Percentiles rank a stretch among this genome's conserved stretches.
Evolutionary conservation across 768 basidiomycete species (phyloP).

Genomic region (Termitomyces bulborhizus): DNA sequence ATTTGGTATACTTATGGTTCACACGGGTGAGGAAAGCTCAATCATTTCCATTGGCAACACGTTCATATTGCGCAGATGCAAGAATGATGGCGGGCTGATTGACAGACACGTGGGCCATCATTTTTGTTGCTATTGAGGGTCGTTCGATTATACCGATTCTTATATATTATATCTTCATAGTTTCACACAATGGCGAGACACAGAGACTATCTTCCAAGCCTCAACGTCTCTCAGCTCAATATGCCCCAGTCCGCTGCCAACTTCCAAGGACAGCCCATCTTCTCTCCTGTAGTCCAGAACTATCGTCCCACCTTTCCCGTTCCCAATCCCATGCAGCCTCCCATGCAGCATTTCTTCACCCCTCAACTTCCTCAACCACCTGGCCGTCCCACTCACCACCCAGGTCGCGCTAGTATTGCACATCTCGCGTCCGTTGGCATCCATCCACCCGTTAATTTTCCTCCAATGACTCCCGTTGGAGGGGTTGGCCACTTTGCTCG

Average conservation of each 20-base stretch:
- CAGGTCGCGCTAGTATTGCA: slow-evolving; percentile 52
- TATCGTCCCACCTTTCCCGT: slow-evolving; percentile 53
- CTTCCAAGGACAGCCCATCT: slow-evolving; percentile 41
- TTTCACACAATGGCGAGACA: slow-evolving; percentile 29
- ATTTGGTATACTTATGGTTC: too few species aligned
- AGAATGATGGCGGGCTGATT: too few species aligned
- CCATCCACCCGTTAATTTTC: slow-evolving; percentile 43
- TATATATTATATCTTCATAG: slow-evolving; percentile 2
- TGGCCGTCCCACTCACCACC: slow-evolving; percentile 49
- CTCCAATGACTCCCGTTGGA: slow-evolving; percentile 53
- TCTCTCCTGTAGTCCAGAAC: slow-evolving; percentile 58
- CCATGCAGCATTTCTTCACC: slow-evolving; percentile 66
- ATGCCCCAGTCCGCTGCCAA: slow-evolving; percentile 45
- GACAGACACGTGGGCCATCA: slow-evolving; percentile 1
- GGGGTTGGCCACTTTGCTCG: slow-evolving; percentile 46
- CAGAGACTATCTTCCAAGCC: slow-evolving; percentile 44
- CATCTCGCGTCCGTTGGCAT: slow-evolving; percentile 59
- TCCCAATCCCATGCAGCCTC: slow-evolving; percentile 54
- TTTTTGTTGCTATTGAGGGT: background rate
- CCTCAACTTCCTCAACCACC: slow-evolving; percentile 44
- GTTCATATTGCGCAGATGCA: too few species aligned
- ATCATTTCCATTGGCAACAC: too few species aligned
- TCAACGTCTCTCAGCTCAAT: slow-evolving; percentile 49
- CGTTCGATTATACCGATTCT: background rate
- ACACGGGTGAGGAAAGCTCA: too few species aligned